Conservation (phyloP, 2,329 filamentous ascomycete species). For the Apiospora marii region DNA sequence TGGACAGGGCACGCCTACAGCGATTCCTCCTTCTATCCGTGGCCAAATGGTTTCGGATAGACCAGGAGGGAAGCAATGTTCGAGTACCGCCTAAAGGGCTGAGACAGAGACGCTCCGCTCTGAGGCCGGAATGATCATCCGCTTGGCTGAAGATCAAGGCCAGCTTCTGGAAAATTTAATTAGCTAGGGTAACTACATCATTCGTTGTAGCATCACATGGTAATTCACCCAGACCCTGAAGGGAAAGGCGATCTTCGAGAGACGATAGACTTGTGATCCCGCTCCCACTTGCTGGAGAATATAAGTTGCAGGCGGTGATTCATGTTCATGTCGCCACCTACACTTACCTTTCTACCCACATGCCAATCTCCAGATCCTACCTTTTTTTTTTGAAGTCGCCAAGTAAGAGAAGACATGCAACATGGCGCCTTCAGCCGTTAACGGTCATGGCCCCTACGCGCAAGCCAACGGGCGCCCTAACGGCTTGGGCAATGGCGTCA, state of each 20-base stretch:
- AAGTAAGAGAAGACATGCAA: constrained; percentile 34
- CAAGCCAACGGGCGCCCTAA: constrained; percentile 37
- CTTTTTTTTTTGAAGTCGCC: constrained; percentile 31
- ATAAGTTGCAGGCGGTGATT: background rate
- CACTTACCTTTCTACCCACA: background rate
- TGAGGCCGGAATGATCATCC: constrained; percentile 43
- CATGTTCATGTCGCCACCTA: background rate
- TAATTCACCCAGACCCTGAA: background rate
- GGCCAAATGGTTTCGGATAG: constrained; percentile 36
- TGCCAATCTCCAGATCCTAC: constrained; percentile 26
- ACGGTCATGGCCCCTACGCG: constrained; percentile 35
- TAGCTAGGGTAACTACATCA: constrained; percentile 28
- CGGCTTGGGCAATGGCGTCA: constrained; percentile 27
- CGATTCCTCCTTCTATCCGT: background rate
- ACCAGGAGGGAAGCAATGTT: constrained; percentile 31
- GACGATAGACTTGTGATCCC: no score
- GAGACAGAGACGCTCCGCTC: constrained; percentile 36
- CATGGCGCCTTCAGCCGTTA: constrained; percentile 43
- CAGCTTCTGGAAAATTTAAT: constrained; percentile 16
- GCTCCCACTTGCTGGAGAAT: background rate
- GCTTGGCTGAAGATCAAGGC: constrained; percentile 36
- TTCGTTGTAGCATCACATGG: constrained; percentile 25
- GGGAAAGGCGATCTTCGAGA: background rate
- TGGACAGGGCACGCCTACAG: no score
- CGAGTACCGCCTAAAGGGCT: constrained; percentile 34